Conservation (phyloP, 495 filamentous ascomycete genomes). For the Xylaria intraflava region DNA sequence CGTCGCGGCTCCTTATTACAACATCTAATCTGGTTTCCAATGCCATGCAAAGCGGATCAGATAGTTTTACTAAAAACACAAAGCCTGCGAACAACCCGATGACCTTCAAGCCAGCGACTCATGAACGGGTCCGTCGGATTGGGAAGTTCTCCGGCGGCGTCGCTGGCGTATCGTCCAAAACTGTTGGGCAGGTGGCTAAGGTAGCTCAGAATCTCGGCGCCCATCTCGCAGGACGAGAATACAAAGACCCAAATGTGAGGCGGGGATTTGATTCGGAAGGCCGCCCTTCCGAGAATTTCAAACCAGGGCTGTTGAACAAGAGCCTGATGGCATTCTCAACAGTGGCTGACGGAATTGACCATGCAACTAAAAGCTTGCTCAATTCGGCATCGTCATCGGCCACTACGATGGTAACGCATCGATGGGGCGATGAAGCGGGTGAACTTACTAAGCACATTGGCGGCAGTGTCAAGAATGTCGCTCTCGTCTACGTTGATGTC, state of each 20-base stretch:
- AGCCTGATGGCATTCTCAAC: slow-evolving; percentile 94
- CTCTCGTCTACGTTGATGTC: slow-evolving; percentile 95
- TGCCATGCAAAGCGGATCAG: slow-evolving; percentile 65
- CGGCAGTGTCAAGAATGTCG: slow-evolving; percentile 89
- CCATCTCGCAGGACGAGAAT: slow-evolving; percentile 55
- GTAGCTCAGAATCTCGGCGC: slow-evolving; percentile 88
- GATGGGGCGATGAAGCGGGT: slow-evolving; percentile 78
- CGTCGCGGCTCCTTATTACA: slow-evolving; percentile 89
- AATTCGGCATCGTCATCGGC: slow-evolving; percentile 66
- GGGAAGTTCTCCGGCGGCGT: slow-evolving; percentile 71
- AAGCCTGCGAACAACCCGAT: slow-evolving; percentile 71
- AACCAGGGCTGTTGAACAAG: slow-evolving; percentile 91
- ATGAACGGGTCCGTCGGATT: slow-evolving; percentile 77
- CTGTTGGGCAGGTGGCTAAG: slow-evolving; percentile 67
- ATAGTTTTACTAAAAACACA: slow-evolving; percentile 71
- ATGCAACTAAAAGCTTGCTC: slow-evolving; percentile 70
- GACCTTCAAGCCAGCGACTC: slow-evolving; percentile 80
- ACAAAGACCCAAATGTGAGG: slow-evolving; percentile 41
- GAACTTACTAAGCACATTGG: slow-evolving; percentile 64
- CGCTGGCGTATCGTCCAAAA: slow-evolving; percentile 73
- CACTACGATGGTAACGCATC: slow-evolving; percentile 73
- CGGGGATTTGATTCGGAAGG: slow-evolving; percentile 59
- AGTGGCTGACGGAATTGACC: slow-evolving; percentile 85
- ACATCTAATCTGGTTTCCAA: slow-evolving; percentile 72
- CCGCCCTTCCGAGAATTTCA: slow-evolving; percentile 57